Conservation (phyloP, 441 rosid genomes). For the Geranium incanum region DNA sequence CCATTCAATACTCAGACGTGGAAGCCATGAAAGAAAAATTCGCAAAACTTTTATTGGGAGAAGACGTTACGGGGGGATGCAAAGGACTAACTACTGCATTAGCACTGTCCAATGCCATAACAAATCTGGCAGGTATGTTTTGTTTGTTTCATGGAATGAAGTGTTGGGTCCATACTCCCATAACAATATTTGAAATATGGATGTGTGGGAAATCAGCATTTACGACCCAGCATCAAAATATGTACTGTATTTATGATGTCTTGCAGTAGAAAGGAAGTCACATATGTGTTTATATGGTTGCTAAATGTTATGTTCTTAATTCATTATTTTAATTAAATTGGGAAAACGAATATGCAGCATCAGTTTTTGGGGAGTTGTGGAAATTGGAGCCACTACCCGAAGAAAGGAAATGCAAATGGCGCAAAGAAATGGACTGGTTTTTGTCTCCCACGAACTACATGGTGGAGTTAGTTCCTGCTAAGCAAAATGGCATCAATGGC, state of each 20-base stretch:
- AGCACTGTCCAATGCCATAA: constrained; percentile 81
- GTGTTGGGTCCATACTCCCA: too few relatives aligned
- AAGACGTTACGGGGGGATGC: constrained; percentile 76
- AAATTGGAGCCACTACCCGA: constrained; percentile 77
- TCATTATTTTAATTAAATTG: constrained; percentile 10
- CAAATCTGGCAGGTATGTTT: constrained; percentile 71
- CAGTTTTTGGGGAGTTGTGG: constrained; percentile 91
- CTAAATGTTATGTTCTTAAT: constrained; percentile 3
- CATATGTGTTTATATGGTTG: neutral
- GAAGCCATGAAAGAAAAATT: constrained; percentile 84
- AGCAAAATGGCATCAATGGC: constrained; percentile 76
- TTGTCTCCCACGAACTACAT: constrained; percentile 85
- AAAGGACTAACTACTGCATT: constrained; percentile 65
- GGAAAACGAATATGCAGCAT: constrained; percentile 44
- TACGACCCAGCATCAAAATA: constrained; percentile 7
- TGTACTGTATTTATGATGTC: neutral
- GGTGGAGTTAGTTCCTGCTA: constrained; percentile 93
- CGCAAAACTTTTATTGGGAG: constrained; percentile 70
- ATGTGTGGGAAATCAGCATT: neutral
- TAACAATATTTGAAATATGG: neutral
- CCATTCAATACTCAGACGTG: constrained; percentile 46
- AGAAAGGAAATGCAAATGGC: constrained; percentile 78
- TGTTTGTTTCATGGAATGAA: neutral
- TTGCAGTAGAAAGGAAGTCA: neutral
- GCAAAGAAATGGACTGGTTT: constrained; percentile 90